Percentiles rank a stretch among this genome's conserved stretches.
Conservation (phyloP, 148 eudicot genomes). For the Dysphania ambrosioides region DNA sequence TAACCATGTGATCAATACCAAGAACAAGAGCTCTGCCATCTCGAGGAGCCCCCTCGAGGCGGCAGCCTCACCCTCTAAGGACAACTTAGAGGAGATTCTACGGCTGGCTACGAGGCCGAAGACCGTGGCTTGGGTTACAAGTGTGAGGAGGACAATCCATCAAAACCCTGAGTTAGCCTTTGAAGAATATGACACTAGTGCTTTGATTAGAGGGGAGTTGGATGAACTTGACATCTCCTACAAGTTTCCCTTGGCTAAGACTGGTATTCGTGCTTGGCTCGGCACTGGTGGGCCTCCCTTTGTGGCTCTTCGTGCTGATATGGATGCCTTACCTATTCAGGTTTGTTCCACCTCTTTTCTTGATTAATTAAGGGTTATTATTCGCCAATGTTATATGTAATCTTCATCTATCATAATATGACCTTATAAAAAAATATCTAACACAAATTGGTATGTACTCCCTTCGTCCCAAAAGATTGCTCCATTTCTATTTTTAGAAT, state of each 20-base stretch:
- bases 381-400: not conserved
- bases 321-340: slow-evolving; percentile 87
- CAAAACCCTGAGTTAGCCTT: slow-evolving; percentile 69
- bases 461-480: too few species aligned
- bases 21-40: not conserved
- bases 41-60: not conserved
- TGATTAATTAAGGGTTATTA: too few species aligned
- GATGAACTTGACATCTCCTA: slow-evolving; percentile 41
- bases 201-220: slow-evolving; percentile 44
- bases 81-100: too few species aligned
- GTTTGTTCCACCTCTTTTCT: slow-evolving; percentile 31
- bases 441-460: too few species aligned
- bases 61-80: not conserved
- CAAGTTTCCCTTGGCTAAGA: slow-evolving; percentile 50
- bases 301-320: slow-evolving; percentile 75
- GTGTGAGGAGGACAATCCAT: slow-evolving; percentile 53
- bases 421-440: too few species aligned
- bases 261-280: slow-evolving; percentile 58
- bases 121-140: slow-evolving; percentile 45
- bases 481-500: too few species aligned
- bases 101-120: slow-evolving; percentile 30
- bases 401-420: not conserved
- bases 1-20: not conserved
- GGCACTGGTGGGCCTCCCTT: slow-evolving; percentile 76
- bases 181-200: slow-evolving; percentile 55